Conservation (phyloP, 768 basidiomycete species). For the Mycena latifolia region DNA sequence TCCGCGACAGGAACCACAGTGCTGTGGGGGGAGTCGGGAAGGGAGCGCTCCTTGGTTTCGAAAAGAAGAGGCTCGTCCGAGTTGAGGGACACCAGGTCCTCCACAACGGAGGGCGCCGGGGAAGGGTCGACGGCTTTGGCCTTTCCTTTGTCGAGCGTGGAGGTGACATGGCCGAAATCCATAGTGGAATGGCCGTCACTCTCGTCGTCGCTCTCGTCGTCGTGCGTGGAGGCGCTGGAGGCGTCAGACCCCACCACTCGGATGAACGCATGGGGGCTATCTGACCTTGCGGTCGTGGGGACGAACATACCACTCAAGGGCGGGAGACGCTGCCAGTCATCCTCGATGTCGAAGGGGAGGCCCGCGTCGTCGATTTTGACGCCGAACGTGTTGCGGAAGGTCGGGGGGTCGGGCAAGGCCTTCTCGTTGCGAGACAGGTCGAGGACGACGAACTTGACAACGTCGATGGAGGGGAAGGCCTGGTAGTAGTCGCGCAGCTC, state of each 20-base stretch:
- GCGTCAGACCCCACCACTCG: slow-evolving; percentile 62
- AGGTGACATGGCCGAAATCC: slow-evolving; percentile 35
- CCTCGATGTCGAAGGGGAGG: slow-evolving; percentile 62
- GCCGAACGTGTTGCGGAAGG: slow-evolving; percentile 72
- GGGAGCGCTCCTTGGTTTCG: slow-evolving; percentile 6
- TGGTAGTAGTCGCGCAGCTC: slow-evolving; percentile 83
- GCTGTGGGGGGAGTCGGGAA: slow-evolving; percentile 35
- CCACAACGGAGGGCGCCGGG: slow-evolving; percentile 36
- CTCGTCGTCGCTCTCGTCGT: slow-evolving; percentile 40
- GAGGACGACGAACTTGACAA: slow-evolving; percentile 72
- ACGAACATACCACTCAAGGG: slow-evolving; percentile 56
- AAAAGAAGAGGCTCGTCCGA: slow-evolving; percentile 40
- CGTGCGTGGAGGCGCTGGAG: slow-evolving; percentile 42
- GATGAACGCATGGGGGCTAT: slow-evolving; percentile 73
- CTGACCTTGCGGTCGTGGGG: slow-evolving; percentile 41
- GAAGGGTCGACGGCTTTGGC: slow-evolving; percentile 48
- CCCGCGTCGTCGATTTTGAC: slow-evolving; percentile 52
- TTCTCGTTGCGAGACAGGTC: slow-evolving; percentile 62
- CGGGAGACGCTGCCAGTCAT: slow-evolving; percentile 76
- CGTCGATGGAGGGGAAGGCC: slow-evolving; percentile 44
- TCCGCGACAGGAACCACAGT: slow-evolving; percentile 18
- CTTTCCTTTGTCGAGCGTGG: slow-evolving; percentile 63
- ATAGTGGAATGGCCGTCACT: slow-evolving; percentile 49
- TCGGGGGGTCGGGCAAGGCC: slow-evolving; percentile 44
- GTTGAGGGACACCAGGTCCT: slow-evolving; percentile 51